Evolutionary conservation across 352 stramenopile genomes (phyloP).

Genomic region (Thalassiosira oceanica): DNA sequence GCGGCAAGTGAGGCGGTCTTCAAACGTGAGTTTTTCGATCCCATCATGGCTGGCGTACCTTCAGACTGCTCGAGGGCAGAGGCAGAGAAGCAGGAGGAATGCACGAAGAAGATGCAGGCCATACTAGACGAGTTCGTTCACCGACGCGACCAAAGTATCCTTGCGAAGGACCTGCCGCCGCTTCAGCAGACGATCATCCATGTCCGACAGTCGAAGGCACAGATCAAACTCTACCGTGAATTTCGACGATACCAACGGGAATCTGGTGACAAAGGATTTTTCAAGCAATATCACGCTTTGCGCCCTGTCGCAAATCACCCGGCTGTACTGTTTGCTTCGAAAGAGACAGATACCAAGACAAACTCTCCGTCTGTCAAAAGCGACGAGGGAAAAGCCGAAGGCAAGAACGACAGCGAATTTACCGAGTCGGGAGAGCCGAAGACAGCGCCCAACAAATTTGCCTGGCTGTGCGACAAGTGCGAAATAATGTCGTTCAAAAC

Average conservation of each 20-base stretch:
- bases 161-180: conserved; percentile 58
- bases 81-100: conserved; percentile 31
- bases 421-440: conserved; percentile 10
- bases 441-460: conserved; percentile 34
- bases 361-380: conserved; percentile 1
- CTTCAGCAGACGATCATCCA: conserved; percentile 67
- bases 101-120: conserved; percentile 31
- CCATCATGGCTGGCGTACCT: conserved; percentile 52
- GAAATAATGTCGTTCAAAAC: conserved; percentile 27
- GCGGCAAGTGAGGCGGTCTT: conserved; percentile 45
- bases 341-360: conserved; percentile 9
- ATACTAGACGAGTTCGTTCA: conserved; percentile 58
- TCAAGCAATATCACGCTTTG: conserved; percentile 57
- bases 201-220: conserved; percentile 59
- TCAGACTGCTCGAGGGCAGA: conserved; percentile 33
- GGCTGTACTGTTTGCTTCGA: conserved; percentile 39
- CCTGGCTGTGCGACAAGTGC: conserved; percentile 33
- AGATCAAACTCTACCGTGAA: conserved; percentile 58
- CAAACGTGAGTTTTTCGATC: conserved; percentile 30
- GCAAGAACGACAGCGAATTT: conserved; percentile 7
- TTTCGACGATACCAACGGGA: conserved; percentile 49
- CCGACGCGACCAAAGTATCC: conserved; percentile 47
- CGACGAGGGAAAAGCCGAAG: conserved; percentile 9
- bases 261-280: conserved; percentile 52
- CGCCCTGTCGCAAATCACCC: conserved; percentile 71